phyloP scores from a whole-genome alignment of 805 yeast genomes.

The Maudiozyma barnettii region DNA sequence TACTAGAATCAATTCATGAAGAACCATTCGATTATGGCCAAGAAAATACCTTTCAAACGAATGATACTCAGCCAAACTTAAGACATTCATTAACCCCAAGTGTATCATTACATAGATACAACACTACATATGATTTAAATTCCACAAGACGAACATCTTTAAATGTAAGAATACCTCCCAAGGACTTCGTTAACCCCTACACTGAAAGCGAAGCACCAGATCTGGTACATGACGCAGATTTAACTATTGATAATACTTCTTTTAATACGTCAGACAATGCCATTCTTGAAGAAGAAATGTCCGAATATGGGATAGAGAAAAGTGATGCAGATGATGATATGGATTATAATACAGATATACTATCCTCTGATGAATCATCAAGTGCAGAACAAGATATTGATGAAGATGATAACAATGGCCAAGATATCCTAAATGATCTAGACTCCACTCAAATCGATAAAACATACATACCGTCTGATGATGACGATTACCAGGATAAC shows the following conservation, averaged over 20 bases:
- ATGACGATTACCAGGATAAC: conserved; percentile 2
- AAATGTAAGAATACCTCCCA: neutral
- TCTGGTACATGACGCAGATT: conserved; percentile 65
- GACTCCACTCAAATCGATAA: conserved; percentile 2
- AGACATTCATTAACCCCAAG: neutral
- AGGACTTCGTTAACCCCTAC: conserved; percentile 5
- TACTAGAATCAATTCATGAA: neutral
- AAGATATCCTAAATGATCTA: neutral
- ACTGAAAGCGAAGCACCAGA: conserved; percentile 42
- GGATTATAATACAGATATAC: conserved; percentile 29
- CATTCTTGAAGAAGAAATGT: conserved; percentile 22
- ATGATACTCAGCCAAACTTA: neutral
- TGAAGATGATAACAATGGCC: neutral
- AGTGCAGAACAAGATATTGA: conserved; percentile 8
- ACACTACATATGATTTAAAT: conserved; percentile 2
- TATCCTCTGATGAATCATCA: neutral
- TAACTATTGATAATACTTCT: conserved; percentile 20
- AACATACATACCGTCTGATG: conserved; percentile 6
- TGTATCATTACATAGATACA: neutral
- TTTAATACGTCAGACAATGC: conserved; percentile 29
- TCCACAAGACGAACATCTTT: neutral
- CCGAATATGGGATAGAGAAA: conserved; percentile 9
- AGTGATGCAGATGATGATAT: conserved; percentile 14
- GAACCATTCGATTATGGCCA: neutral
- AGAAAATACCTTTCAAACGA: neutral